Base-by-base conservation (phyloP, 208 protist genomes). In the Trichomonas tenax region DNA sequence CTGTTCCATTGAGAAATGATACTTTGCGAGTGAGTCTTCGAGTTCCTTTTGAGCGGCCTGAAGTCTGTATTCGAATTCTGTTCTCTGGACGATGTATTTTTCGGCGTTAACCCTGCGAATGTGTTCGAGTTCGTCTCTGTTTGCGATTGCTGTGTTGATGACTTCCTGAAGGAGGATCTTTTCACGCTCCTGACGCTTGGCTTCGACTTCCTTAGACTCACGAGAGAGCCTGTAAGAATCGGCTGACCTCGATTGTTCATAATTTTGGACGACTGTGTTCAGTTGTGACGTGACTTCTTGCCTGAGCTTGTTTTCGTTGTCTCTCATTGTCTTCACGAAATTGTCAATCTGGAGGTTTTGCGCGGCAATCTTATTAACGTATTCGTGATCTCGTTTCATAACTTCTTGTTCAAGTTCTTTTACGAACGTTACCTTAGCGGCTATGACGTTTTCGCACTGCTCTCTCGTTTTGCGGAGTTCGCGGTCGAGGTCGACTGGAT, bases 361-460 rank as follows among this genome's bases (percentile, higher is more conserved):
- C 21, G 40, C 86, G 34, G 86, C 40, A 51, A 93, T 93, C 44
- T 93, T 93, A 51, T 93, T 93, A 51, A 93, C 86, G 45, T 93
- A 93, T 26, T 93, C 86, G 31, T 93, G 86, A 93, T 93, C 86
- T 93, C 86, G 9, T 38, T 51, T 93, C 44, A 51, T 93, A n/a
- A 34, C 40, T 93, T 93, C 86, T 93, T 93, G 86, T 40, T 93
- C 26, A 2, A 93, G 26, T 58, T 93, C 44, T 36, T 93, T 51
- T 3, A 93, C n/a, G n/a, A 51, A 93, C 10, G 86, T 44, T 34
- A 51, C 15, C 44, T 93, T 93, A 15, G 46, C 6, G 4, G 86
- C 86, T 58, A 93, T 44, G 51, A 93, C 86, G 15, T 93, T 44
- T 48, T 93, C 86, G 11, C 40, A 48, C 36, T 41, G 14, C 44